A percentile compares a stretch with the other conserved stretches of the same genome.
Conservation (phyloP, 129 eudicot species). For the Tanacetum coccineum region DNA sequence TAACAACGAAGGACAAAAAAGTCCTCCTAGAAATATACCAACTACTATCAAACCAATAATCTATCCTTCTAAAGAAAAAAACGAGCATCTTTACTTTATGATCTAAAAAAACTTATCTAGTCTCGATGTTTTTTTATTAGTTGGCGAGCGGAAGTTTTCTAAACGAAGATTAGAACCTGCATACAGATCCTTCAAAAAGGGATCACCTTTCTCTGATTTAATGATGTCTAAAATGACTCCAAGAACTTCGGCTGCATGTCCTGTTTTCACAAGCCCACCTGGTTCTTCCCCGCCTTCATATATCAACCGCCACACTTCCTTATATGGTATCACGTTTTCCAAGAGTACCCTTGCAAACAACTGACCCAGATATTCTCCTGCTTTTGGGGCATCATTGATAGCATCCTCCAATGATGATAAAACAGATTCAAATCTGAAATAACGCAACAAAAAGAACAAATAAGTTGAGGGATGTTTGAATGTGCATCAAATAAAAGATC, state of each 20-base stretch:
- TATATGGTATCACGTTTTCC: conserved; percentile 56
- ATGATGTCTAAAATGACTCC: conserved; percentile 68
- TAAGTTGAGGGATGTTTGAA: neutral
- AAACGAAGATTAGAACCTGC: conserved; percentile 39
- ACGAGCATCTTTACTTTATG: conserved; percentile 47
- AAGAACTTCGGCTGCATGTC: conserved; percentile 80
- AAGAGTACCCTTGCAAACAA: conserved; percentile 52
- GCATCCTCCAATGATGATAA: conserved; percentile 71
- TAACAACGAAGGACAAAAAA: conserved; percentile 22
- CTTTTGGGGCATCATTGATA: conserved; percentile 88
- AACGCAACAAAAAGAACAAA: neutral
- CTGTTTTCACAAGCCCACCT: conserved; percentile 64
- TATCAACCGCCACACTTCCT: conserved; percentile 55
- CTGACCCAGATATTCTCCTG: conserved; percentile 79
- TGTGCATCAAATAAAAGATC: too few relatives aligned
- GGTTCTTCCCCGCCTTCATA: conserved; percentile 88
- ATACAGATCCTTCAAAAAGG: conserved; percentile 48
- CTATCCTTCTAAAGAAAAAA: conserved; percentile 34
- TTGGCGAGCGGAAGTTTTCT: conserved; percentile 62
- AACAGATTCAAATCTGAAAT: conserved; percentile 75
- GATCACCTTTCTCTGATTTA: conserved; percentile 65
- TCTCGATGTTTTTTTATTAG: conserved; percentile 47
- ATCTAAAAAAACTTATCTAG: conserved; percentile 80
- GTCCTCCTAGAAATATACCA: conserved; percentile 25
- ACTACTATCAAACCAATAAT: conserved; percentile 22